phyloP scores from a whole-genome alignment of 2,329 filamentous ascomycete species.

The Arthroderma sp. region DNA sequence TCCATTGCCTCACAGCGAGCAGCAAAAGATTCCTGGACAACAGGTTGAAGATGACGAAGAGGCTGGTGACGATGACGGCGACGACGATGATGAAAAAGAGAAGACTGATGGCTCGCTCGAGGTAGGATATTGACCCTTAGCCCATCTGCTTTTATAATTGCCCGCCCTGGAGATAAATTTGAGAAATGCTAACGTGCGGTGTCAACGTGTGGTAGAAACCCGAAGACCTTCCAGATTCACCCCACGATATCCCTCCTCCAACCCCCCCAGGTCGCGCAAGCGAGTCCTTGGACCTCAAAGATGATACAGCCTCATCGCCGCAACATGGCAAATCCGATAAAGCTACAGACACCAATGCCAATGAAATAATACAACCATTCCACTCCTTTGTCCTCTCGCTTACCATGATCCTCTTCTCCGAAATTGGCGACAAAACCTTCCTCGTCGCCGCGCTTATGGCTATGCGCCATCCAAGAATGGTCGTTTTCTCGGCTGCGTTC shows the following conservation, averaged over 20 bases:
- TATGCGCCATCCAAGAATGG: slow-evolving; percentile 87
- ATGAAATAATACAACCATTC: slow-evolving; percentile 53
- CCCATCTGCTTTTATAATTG: too few species aligned
- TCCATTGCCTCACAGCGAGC: slow-evolving; percentile 66
- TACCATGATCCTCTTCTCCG: slow-evolving; percentile 94
- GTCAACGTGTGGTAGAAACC: slow-evolving; percentile 49
- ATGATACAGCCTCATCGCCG: background rate
- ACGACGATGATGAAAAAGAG: slow-evolving; percentile 30
- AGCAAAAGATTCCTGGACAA: slow-evolving; percentile 46
- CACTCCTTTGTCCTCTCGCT: slow-evolving; percentile 88
- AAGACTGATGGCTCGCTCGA: too few species aligned
- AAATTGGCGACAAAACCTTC: slow-evolving; percentile 98
- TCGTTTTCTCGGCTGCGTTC: slow-evolving; percentile 94
- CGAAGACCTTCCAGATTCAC: slow-evolving; percentile 62
- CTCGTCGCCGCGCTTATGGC: slow-evolving; percentile 95
- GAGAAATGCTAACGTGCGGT: too few species aligned
- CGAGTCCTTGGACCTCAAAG: slow-evolving; percentile 41
- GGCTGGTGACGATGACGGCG: slow-evolving; percentile 20
- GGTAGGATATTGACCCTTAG: too few species aligned
- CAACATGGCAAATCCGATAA: slow-evolving; percentile 23
- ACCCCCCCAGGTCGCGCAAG: slow-evolving; percentile 48
- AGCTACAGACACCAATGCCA: slow-evolving; percentile 16
- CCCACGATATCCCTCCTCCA: slow-evolving; percentile 60
- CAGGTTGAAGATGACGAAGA: slow-evolving; percentile 22
- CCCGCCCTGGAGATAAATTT: too few species aligned